A percentile compares a stretch with the other conserved stretches of the same genome.
These are phyloP conservation scores for Thermoascus crustaceus DNA, from an alignment of 2,329 filamentous ascomycete species.

Conservation along the genomic window DNA sequence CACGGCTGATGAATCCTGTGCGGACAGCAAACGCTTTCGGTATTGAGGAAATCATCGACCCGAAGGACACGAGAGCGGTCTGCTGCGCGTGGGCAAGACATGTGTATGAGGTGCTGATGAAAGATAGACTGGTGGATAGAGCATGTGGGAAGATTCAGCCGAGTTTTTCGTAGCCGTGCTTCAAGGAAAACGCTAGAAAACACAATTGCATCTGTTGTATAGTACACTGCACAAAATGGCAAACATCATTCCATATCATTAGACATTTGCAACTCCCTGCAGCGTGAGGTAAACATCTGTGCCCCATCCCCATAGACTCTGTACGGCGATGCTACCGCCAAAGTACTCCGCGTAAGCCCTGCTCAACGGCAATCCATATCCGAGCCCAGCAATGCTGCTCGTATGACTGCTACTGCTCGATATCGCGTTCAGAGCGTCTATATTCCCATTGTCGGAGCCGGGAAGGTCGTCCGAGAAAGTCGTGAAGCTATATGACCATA, in stretches of 20 bases:
- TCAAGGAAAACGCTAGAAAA: too few species aligned
- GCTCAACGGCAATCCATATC: slow-evolving; percentile 84
- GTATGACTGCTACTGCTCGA: slow-evolving; percentile 62
- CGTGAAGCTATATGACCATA: slow-evolving; percentile 97
- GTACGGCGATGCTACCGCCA: slow-evolving; percentile 87
- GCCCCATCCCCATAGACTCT: slow-evolving; percentile 92
- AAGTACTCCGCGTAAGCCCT: slow-evolving; percentile 97
- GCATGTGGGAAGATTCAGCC: slow-evolving; percentile 36
- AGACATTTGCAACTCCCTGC: slow-evolving; percentile 49
- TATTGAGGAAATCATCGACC: slow-evolving; percentile 58
- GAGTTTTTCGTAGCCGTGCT: slow-evolving; percentile 35
- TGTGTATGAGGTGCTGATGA: slow-evolving; percentile 51
- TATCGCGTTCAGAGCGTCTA: slow-evolving; percentile 68
- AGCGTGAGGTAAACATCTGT: slow-evolving; percentile 59
- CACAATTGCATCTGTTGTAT: too few species aligned
- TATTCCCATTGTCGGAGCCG: slow-evolving; percentile 42
- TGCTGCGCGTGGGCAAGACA: slow-evolving; percentile 49
- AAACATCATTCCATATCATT: too few species aligned
- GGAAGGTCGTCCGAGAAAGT: slow-evolving; percentile 66
- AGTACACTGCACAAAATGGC: too few species aligned
- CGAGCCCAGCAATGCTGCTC: slow-evolving; percentile 83
- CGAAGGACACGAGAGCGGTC: slow-evolving; percentile 49
- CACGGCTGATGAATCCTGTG: slow-evolving; percentile 56
- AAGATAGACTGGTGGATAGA: slow-evolving; percentile 39
- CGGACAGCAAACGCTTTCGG: slow-evolving; percentile 57